Base-by-base conservation (phyloP, 2,329 filamentous ascomycete species). In the Cladophialophora bantiana region DNA sequence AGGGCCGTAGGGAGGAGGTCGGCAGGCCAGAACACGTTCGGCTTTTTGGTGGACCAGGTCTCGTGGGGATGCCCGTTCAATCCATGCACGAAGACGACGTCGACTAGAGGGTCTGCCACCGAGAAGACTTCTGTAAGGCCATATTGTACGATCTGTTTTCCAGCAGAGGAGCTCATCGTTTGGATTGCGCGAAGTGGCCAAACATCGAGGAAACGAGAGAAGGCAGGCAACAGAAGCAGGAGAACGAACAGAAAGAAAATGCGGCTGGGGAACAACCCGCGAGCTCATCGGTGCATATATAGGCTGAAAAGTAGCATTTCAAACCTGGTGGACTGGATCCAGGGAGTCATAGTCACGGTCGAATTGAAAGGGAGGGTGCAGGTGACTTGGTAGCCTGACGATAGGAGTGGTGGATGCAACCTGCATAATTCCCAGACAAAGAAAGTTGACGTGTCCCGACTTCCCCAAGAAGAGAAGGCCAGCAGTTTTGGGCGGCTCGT, bases 1-100 rank as follows among this genome's bases (percentile, higher is more conserved):
- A 92, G 79, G 1, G 88, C 83, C 0, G 78, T 75, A 0, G 90
- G 89, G 1, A 93, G 82, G 13, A 93, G 82, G 68, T 92, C 87
- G 12, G 82, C 78, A 0, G 90, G 90, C 90, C 90, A 93, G 77
- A 89, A 92, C 35, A 86, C 81, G 45, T 83, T 83, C 68, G 86
- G 84, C 65, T 79, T 78, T 61, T 79, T 78, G n/a, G 81, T 80
- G 0, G 81, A 81, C 83, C 90, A 92, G 54, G 89, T 90, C 68
- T 83, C 83, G 56, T 55, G 63, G 45, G 90, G 89, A 31, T 87
- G 79, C 36, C 90, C 90, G 75, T 91, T 91, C 50, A 85, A 83
- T 40, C 90, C 90, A 73, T 92, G 90, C 35, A 92, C 87, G 68
- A 92, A 85, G 32, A 92, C 85, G 50, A 93, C 86, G 68, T 83